Evolutionary conservation across 768 basidiomycete species (phyloP).

Genomic region (Lyophyllum atratum): DNA sequence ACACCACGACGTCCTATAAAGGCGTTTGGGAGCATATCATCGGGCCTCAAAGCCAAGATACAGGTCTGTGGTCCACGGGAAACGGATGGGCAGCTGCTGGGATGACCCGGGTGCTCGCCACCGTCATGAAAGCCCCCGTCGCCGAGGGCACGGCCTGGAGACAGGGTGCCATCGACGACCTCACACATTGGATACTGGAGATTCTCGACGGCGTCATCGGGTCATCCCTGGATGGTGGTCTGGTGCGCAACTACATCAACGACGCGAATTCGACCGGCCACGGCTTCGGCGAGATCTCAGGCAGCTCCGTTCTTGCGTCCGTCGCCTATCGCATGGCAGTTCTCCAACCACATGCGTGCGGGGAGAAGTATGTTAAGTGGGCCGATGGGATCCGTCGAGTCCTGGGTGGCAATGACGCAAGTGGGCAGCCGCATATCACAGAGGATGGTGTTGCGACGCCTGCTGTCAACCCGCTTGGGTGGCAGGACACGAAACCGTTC

Average conservation of each 20-base stretch:
- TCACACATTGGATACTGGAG: neutral
- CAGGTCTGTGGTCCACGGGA: conserved; percentile 50
- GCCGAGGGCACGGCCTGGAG: conserved; percentile 23
- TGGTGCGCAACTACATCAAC: conserved; percentile 45
- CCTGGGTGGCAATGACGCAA: conserved; percentile 21
- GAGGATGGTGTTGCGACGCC: conserved; percentile 34
- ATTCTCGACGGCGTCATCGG: neutral
- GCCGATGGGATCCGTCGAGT: conserved; percentile 33
- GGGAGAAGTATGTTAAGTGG: conserved; percentile 32
- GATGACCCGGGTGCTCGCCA: conserved; percentile 59
- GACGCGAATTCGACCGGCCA: conserved; percentile 24
- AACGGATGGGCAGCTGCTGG: conserved; percentile 78
- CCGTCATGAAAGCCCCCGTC: conserved; percentile 42
- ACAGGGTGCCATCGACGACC: conserved; percentile 21
- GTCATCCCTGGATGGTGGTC: conserved; percentile 30
- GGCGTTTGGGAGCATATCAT: conserved; percentile 47
- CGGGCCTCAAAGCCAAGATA: conserved; percentile 39
- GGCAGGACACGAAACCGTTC: conserved; percentile 30
- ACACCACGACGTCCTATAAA: conserved; percentile 24
- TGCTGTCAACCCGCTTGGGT: conserved; percentile 38
- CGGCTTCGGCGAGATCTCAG: conserved; percentile 47
- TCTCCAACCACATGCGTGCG: conserved; percentile 31
- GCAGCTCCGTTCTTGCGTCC: conserved; percentile 40
- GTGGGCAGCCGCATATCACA: conserved; percentile 31
- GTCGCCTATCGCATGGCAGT: conserved; percentile 43